Base-by-base conservation (phyloP, 2,329 filamentous ascomycete species). In the Coniochaeta ligniaria region DNA sequence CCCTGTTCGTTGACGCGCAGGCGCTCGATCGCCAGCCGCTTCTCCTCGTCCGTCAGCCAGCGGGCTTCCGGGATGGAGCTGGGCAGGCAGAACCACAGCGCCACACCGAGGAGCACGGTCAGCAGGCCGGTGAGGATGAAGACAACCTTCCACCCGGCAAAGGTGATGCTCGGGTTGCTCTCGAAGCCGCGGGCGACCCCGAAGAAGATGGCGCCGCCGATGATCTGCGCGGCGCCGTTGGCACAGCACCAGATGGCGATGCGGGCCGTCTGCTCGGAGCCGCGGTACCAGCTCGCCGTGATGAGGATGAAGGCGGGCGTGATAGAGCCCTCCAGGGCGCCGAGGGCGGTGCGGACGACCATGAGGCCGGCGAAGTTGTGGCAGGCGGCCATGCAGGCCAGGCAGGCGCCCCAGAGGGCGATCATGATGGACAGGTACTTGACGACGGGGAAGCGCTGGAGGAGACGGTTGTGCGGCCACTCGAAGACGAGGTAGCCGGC, bases 401-500 rank as follows among this genome's bases (percentile, higher is more conserved):
- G 50, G 17, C 4, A 11, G 6, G 6, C 50, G 7, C 20, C 50
- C 50, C 50, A 54, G 7, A 54, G 24, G 17, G 16, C 22, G 24
- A 26, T 54, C 4, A 5, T 54, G 50, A 26, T 8, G 11, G 12
- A 4, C 3, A 45, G 41, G 41, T 45, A 77, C 57, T 69, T 72
- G 6, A 69, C 74, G 1, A 74, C 70, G 11, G 72, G 70, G 8
- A 67, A 64, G 9, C 66, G 64, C 59, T 73, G 71, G 63, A 73
- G 67, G 50, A 73, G 63, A 20, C 70, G 65, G 60, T 71, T 72
- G 28, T 68, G 66, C 1, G 71, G 71, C 17, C 69, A 66, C 5
- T 64, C 64, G 65, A 66, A 70, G 8, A 60, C 59, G 6, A 71
- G 61, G 57, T 63, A 84, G 1, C 79, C 81, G 64, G 83, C 79